Conservation (phyloP, 768 basidiomycete species). For the Leccinum broughii region DNA sequence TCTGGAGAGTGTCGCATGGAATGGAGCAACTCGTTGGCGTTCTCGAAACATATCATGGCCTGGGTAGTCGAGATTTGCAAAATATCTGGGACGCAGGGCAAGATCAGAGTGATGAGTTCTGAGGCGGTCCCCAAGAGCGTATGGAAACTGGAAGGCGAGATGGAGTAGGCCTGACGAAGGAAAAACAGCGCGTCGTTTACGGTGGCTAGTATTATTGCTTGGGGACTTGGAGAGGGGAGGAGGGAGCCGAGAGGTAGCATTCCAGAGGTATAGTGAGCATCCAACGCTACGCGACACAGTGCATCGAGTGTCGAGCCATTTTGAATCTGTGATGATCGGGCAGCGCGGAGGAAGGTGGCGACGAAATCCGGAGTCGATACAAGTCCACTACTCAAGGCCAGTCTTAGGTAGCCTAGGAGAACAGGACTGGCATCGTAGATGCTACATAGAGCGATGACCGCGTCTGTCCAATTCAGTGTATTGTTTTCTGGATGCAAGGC, state of each 20-base stretch:
- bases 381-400: slow-evolving; percentile 55
- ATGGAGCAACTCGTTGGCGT: slow-evolving; percentile 55
- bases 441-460: slow-evolving; percentile 65
- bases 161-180: slow-evolving; percentile 54
- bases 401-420: slow-evolving; percentile 64
- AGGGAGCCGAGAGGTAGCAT: slow-evolving; percentile 54
- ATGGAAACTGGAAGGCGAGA: slow-evolving; percentile 53
- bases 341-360: slow-evolving; percentile 64
- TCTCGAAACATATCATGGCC: slow-evolving; percentile 44
- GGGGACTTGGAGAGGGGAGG: slow-evolving; percentile 49
- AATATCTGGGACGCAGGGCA: slow-evolving; percentile 60
- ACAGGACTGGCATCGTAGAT: slow-evolving; percentile 69
- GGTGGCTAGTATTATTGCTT: slow-evolving; percentile 49
- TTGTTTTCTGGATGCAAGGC: background rate
- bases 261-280: slow-evolving; percentile 61
- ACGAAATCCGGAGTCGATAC: slow-evolving; percentile 62
- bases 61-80: slow-evolving; percentile 63
- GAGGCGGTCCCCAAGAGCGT: slow-evolving; percentile 58
- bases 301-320: slow-evolving; percentile 65
- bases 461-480: slow-evolving; percentile 45
- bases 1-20: slow-evolving; percentile 52
- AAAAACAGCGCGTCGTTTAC: slow-evolving; percentile 63
- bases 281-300: slow-evolving; percentile 65
- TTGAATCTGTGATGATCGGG: slow-evolving; percentile 63
- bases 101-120: slow-evolving; percentile 60